Evolutionary conservation across 352 stramenopile genomes (phyloP).

Genomic region (Phytophthora pinifolia): DNA sequence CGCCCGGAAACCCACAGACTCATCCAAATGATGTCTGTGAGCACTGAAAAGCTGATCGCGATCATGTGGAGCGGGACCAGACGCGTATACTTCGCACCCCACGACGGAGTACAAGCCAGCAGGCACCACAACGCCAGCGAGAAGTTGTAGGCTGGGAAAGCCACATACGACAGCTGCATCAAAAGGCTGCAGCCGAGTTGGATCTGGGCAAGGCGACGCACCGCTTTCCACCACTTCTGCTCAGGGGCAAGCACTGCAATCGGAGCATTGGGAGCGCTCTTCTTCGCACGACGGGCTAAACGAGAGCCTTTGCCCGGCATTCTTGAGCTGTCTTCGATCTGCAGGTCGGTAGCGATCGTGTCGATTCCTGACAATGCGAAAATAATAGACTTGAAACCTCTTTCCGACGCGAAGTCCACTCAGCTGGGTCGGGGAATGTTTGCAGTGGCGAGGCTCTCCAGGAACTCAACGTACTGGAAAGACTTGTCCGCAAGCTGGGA

Average conservation of each 20-base stretch:
- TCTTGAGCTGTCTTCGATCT: slow-evolving; percentile 1
- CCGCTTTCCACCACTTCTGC: slow-evolving; percentile 46
- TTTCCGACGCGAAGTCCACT: neutral
- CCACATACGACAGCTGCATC: slow-evolving; percentile 84
- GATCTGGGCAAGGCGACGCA: slow-evolving; percentile 40
- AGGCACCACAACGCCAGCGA: slow-evolving; percentile 71
- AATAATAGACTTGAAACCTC: slow-evolving; percentile 27
- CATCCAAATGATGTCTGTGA: slow-evolving; percentile 78
- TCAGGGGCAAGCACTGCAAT: slow-evolving; percentile 13
- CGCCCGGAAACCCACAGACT: slow-evolving; percentile 66
- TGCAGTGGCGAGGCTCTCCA: slow-evolving; percentile 33
- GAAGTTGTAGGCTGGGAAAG: slow-evolving; percentile 83
- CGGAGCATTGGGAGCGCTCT: slow-evolving; percentile 6
- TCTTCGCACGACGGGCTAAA: slow-evolving; percentile 17
- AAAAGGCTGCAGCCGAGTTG: slow-evolving; percentile 62
- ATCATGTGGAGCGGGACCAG: slow-evolving; percentile 54
- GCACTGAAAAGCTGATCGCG: slow-evolving; percentile 50
- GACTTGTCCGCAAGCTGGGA: slow-evolving; percentile 35
- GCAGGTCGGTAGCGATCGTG: neutral
- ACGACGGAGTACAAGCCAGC: slow-evolving; percentile 52
- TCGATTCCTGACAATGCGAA: slow-evolving; percentile 6
- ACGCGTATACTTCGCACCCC: slow-evolving; percentile 45
- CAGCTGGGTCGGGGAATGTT: slow-evolving; percentile 2
- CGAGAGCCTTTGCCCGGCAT: slow-evolving; percentile 16
- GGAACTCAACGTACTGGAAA: slow-evolving; percentile 47